Evolutionary conservation across 2,329 filamentous ascomycete genomes (phyloP).

Genomic region (Lasiodiplodia gonubiensis): DNA sequence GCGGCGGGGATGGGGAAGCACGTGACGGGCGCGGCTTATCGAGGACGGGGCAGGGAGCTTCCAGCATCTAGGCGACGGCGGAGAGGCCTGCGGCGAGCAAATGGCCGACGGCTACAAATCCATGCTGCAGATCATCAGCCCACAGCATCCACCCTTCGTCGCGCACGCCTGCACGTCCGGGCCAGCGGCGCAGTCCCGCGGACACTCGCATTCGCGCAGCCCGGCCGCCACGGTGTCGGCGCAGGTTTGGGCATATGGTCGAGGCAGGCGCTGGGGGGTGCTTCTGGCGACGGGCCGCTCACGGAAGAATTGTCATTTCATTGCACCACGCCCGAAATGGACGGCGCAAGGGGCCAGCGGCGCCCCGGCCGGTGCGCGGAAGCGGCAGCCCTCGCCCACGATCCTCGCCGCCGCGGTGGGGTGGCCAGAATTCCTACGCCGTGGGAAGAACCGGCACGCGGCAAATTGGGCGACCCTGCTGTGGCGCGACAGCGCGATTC

Average conservation of each 20-base stretch:
- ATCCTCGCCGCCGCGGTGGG: slow-evolving; percentile 9
- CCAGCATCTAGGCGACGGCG: background rate
- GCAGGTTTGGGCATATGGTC: slow-evolving; percentile 3
- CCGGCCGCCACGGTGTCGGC: background rate
- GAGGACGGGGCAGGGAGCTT: background rate
- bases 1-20: background rate
- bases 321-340: slow-evolving; percentile 12
- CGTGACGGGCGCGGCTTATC: slow-evolving; percentile 5
- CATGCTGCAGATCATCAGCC: background rate
- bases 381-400: slow-evolving; percentile 6
- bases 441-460: slow-evolving; percentile 2
- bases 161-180: background rate
- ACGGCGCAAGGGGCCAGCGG: background rate
- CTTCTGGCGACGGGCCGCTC: slow-evolving; percentile 5
- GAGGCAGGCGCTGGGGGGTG: slow-evolving; percentile 8
- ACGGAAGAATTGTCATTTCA: slow-evolving; percentile 14
- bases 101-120: background rate
- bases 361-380: background rate
- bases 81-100: background rate
- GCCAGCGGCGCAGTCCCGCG: background rate
- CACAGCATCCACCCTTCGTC: background rate
- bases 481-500: slow-evolving; percentile 7
- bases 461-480: slow-evolving; percentile 10
- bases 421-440: slow-evolving; percentile 10
- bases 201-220: slow-evolving; percentile 1